phyloP scores from a whole-genome alignment of 306 rosid species.

The Astragalus glycyphyllos region DNA sequence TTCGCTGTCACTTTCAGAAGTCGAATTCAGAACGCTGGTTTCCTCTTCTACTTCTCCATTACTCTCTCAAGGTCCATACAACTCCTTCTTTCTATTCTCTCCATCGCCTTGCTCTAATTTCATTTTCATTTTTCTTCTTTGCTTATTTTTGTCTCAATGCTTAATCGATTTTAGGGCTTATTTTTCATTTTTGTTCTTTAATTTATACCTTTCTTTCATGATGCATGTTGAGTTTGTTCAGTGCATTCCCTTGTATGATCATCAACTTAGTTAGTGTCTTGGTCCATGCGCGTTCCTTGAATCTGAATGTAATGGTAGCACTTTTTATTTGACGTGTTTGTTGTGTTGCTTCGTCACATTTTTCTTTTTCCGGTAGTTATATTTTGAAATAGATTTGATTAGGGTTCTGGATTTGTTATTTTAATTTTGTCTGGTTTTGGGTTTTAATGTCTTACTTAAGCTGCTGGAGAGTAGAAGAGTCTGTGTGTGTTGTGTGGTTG shows the following conservation, averaged over 20 bases:
- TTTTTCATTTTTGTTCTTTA: background rate
- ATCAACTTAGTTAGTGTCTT: background rate
- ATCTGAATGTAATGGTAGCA: background rate
- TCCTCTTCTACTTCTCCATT: conserved; percentile 3
- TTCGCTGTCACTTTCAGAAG: conserved; percentile 10
- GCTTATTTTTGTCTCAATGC: background rate
- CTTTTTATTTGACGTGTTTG: background rate
- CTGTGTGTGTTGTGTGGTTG: background rate
- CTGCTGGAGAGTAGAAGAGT: conserved; percentile 12
- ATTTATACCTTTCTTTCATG: background rate
- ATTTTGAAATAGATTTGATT: conserved; percentile 4
- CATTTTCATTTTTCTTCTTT: background rate
- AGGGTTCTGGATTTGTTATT: conserved; percentile 33
- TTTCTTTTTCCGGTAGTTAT: background rate
- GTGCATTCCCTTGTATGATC: background rate
- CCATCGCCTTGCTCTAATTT: background rate
- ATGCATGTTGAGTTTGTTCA: conserved; percentile 23
- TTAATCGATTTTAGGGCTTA: conserved; percentile 34
- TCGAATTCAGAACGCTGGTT: conserved; percentile 17
- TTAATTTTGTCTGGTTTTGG: conserved; percentile 28
- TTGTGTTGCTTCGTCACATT: background rate
- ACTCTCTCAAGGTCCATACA: conserved; percentile 36
- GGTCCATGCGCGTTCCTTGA: conserved; percentile 21
- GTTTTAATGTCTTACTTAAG: conserved; percentile 5
- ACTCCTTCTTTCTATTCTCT: background rate